Base-by-base conservation (phyloP, 1,139 yeast species). In the Zhuliangozyma blackwelliae region DNA sequence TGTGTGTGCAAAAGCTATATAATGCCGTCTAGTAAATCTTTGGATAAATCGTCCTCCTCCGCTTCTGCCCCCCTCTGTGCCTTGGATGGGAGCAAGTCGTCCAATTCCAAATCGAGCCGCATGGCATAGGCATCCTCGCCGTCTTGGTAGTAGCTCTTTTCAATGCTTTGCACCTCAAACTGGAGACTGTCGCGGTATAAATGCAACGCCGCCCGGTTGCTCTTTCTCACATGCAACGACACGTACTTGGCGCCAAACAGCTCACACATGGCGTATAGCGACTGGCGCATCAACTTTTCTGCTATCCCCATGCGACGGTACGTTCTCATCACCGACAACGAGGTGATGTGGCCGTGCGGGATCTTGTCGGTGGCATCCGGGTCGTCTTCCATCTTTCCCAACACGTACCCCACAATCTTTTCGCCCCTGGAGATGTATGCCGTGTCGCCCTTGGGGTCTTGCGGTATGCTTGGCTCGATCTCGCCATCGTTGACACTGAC, bases 81-180 rank as follows among this genome's bases (percentile, higher is more conserved):
- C 34, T 61, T 59, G 40, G 77, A 70, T 16, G 90, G 89, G 35
- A 77, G 48, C 40, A 83, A 63, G 21, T 80, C 82, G 7, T 81
- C 82, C 39, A 79, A 55, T 11, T 64, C 64, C 48, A 86, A 66
- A 2, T 67, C 69, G 52, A 83, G 82, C 55, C 79, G 81, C 98
- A 92, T 92, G 30, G 95, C 85, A 60, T 89, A 92, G n/a, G 98
- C 98, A 64, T 94, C 97, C 60, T 94, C 99, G 22, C 96, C 96
- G 60, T 92, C 97, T 41, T 92, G 97, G 56, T 92, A 92, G 59
- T 94, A 92, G 16, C 84, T 75, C 50, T 79, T 84, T 52, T 90
- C 97, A 41, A 92, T 81, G 33, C 82, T 78, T 39, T 83, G 72
- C 32, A 88, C 92, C 52, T 79, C 90, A 57, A 94, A 92, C 44